Conservation (phyloP, 257 asterid species). For the Nicotiana noctiflora region DNA sequence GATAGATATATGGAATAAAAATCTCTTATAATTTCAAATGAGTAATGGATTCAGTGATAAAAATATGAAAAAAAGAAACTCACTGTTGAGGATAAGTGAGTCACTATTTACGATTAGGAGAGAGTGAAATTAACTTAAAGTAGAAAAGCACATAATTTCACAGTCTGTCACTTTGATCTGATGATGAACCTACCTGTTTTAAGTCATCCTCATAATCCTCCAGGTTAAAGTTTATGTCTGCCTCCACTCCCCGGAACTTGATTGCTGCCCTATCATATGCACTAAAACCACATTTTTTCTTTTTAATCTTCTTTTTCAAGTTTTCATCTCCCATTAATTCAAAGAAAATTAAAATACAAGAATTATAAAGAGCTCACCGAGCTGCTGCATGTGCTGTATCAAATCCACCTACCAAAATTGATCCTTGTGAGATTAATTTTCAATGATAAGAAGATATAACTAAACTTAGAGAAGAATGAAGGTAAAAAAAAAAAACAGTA, state of each 20-base stretch:
- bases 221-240: slow-evolving; percentile 85
- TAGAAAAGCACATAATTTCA: background rate
- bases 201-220: slow-evolving; percentile 89
- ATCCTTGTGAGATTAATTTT: background rate
- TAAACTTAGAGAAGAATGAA: background rate
- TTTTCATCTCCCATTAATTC: background rate
- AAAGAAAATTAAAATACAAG: background rate
- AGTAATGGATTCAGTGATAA: background rate
- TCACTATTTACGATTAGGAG: background rate
- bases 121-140: too few species aligned
- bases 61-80: background rate
- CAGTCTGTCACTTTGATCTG: background rate
- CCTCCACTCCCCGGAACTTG: slow-evolving; percentile 90
- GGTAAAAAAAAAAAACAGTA: slow-evolving; percentile 8
- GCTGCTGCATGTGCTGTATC: slow-evolving; percentile 98
- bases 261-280: slow-evolving; percentile 98
- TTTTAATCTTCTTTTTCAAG: too few species aligned
- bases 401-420: slow-evolving; percentile 63
- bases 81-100: background rate
- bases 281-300: slow-evolving; percentile 28
- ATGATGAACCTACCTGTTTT: slow-evolving; percentile 54
- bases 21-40: background rate
- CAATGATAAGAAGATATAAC: background rate
- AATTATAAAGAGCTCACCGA: slow-evolving; percentile 38
- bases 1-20: background rate